phyloP scores from a whole-genome alignment of 2,329 filamentous ascomycete species.

The Trichoderma hamatum region DNA sequence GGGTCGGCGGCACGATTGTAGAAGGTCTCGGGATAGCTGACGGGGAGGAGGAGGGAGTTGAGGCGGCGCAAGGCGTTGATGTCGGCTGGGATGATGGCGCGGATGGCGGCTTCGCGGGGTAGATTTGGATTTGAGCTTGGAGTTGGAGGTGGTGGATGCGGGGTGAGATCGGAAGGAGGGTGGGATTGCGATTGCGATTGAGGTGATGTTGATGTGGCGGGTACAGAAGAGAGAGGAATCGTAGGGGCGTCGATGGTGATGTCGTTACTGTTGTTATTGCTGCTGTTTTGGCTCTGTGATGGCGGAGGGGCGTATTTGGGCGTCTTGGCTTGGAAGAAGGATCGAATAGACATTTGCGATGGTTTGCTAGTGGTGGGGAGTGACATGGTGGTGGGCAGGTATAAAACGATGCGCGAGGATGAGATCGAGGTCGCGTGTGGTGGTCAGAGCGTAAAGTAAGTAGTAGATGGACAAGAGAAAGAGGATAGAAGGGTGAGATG shows the following conservation, averaged over 20 bases:
- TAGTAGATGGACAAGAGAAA: background rate
- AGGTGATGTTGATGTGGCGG: background rate
- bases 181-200: constrained; percentile 2
- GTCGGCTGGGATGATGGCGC: constrained; percentile 53
- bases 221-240: background rate
- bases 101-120: constrained; percentile 56
- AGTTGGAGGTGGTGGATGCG: constrained; percentile 29
- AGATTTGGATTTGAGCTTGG: constrained; percentile 40
- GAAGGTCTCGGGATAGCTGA: constrained; percentile 66
- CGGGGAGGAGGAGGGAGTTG: constrained; percentile 65
- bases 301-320: constrained; percentile 44
- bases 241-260: constrained; percentile 33
- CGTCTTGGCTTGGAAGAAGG: constrained; percentile 60
- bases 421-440: background rate
- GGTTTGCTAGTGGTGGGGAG: constrained; percentile 44
- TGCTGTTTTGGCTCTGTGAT: constrained; percentile 30
- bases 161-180: constrained; percentile 24
- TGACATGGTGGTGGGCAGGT: constrained; percentile 40
- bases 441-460: constrained; percentile 1
- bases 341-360: constrained; percentile 61
- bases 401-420: background rate
- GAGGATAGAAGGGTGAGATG: background rate
- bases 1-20: constrained; percentile 59
- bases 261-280: constrained; percentile 32
- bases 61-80: constrained; percentile 64